Percentiles rank a stretch among this genome's conserved stretches.
These are phyloP conservation scores for Coccomyxa sp. DNA, from an alignment of 139 green algal species.

Conservation along the genomic window DNA sequence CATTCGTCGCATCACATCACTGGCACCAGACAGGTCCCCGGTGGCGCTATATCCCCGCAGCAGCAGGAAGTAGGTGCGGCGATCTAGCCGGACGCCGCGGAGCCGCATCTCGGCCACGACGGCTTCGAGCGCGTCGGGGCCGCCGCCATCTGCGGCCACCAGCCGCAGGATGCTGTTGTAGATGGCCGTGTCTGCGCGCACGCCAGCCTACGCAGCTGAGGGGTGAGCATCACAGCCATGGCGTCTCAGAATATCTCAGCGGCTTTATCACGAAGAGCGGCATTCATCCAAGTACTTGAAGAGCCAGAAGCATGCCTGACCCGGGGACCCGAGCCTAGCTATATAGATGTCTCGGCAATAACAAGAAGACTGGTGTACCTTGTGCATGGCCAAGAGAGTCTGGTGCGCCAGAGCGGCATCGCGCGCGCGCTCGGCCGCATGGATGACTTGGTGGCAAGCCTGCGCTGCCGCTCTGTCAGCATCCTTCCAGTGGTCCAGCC, in stretches of 20 bases:
- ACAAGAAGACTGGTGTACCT: background rate
- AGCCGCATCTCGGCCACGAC: background rate
- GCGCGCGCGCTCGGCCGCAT: background rate
- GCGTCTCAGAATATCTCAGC: background rate
- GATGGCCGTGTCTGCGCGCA: constrained; percentile 4
- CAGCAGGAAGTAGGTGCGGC: constrained; percentile 3
- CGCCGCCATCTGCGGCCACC: background rate
- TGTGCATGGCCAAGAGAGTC: background rate
- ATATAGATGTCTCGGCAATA: background rate
- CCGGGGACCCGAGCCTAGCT: background rate
- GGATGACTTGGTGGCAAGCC: background rate
- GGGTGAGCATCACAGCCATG: background rate
- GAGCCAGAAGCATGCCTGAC: background rate
- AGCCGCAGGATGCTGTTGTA: constrained; percentile 4
- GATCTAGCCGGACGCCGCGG: background rate
- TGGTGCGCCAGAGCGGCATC: background rate
- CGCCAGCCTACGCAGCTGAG: constrained; percentile 4
- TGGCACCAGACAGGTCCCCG: background rate
- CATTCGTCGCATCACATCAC: background rate
- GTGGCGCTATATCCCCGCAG: background rate
- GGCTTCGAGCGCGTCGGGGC: background rate
- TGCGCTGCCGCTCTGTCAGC: background rate
- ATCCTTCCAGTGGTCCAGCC: too few species aligned
- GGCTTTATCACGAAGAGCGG: background rate
- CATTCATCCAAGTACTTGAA: background rate